These are phyloP conservation scores for Evernia prunastri DNA, from an alignment of 495 filamentous ascomycete species.

Conservation along the genomic window DNA sequence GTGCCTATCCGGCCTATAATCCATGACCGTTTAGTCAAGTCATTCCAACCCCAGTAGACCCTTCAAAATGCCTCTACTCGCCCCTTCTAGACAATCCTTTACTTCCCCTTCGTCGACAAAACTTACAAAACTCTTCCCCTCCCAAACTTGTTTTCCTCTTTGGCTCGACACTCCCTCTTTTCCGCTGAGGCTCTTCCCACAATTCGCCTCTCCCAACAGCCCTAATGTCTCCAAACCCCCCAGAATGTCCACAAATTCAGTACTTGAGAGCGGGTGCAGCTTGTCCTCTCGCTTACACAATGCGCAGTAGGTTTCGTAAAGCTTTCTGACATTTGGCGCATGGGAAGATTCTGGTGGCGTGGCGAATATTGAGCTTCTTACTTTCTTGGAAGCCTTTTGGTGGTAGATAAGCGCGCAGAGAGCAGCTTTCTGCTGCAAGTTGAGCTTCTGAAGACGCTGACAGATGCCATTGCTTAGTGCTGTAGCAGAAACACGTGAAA, in stretches of 20 bases:
- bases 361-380: slow-evolving; percentile 36
- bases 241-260: slow-evolving; percentile 93
- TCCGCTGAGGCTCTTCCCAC: slow-evolving; percentile 55
- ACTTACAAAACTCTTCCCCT: slow-evolving; percentile 67
- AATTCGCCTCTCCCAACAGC: slow-evolving; percentile 70
- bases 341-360: slow-evolving; percentile 53
- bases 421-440: slow-evolving; percentile 93
- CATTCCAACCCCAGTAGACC: slow-evolving; percentile 39
- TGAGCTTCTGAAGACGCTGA: slow-evolving; percentile 77
- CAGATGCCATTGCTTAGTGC: slow-evolving; percentile 78
- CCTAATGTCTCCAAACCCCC: slow-evolving; percentile 79
- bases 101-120: slow-evolving; percentile 75
- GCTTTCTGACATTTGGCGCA: slow-evolving; percentile 67
- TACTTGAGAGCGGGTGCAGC: slow-evolving; percentile 76
- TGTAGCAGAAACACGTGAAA: slow-evolving; percentile 80
- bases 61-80: slow-evolving; percentile 50
- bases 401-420: slow-evolving; percentile 80
- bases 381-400: slow-evolving; percentile 51
- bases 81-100: slow-evolving; percentile 60
- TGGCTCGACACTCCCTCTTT: slow-evolving; percentile 40
- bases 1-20: background rate
- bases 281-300: slow-evolving; percentile 79
- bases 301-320: slow-evolving; percentile 71
- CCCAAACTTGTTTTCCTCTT: slow-evolving; percentile 37
- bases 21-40: slow-evolving; percentile 10